A percentile compares a stretch with the other conserved stretches of the same genome.
Conservation (phyloP, 23 red algal species). For the Pyropia haitanensis region DNA sequence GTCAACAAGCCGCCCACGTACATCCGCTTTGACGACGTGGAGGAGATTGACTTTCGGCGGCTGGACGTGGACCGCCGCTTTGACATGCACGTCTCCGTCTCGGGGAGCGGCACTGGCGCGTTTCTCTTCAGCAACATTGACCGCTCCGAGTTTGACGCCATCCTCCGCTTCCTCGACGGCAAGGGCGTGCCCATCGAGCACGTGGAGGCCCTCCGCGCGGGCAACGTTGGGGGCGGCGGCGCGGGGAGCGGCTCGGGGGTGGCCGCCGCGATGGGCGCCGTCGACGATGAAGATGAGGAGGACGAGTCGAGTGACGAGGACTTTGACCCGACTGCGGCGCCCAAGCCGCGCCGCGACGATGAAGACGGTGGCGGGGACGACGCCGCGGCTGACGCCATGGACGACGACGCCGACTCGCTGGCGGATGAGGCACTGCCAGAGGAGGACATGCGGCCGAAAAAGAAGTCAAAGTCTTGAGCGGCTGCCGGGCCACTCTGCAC, state of each 20-base stretch:
- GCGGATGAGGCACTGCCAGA: no score
- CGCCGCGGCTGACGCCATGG: no score
- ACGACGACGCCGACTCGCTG: no score
- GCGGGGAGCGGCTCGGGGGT: slow-evolving; percentile 26
- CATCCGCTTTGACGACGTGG: slow-evolving; percentile 96
- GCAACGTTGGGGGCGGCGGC: background rate
- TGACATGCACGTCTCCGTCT: slow-evolving; percentile 74
- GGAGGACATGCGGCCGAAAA: no score
- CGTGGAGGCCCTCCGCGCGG: slow-evolving; percentile 25
- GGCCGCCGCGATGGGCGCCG: slow-evolving; percentile 22
- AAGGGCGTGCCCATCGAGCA: slow-evolving; percentile 80
- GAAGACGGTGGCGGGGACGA: no score
- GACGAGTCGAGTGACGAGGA: slow-evolving; percentile 93
- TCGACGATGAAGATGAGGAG: slow-evolving; percentile 58
- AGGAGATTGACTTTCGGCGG: slow-evolving; percentile 86
- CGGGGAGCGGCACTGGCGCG: slow-evolving; percentile 25
- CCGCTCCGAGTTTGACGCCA: slow-evolving; percentile 77
- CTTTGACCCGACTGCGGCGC: slow-evolving; percentile 33
- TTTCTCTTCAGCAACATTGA: slow-evolving; percentile 92
- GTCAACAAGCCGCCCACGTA: slow-evolving; percentile 98
- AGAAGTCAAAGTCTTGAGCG: no score
- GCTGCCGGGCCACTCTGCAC: no score
- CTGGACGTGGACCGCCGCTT: slow-evolving; percentile 91
- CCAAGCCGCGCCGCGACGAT: no score
- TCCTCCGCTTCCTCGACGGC: slow-evolving; percentile 71